A percentile compares a stretch with the other conserved stretches of the same genome.
Evolutionary conservation across 768 basidiomycete genomes (phyloP).

Genomic region (Mycena capillaripes): DNA sequence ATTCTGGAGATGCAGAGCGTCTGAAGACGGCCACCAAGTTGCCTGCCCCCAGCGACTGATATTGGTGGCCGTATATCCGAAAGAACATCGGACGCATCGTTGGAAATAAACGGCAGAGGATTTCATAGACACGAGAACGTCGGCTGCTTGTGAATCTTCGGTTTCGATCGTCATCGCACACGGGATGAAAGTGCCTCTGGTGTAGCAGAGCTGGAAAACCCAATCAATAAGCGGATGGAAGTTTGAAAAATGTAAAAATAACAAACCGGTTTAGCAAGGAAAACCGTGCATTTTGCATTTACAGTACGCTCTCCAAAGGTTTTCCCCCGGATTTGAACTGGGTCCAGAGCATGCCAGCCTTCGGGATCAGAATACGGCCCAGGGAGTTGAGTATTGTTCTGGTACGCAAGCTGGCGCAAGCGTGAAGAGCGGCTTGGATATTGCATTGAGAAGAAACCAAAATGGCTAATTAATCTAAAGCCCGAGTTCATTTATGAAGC

Average conservation of each 20-base stretch:
- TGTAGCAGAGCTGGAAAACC: slow-evolving; percentile 27
- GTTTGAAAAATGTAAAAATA: not conserved
- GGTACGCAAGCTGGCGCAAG: slow-evolving; percentile 26
- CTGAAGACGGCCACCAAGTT: slow-evolving; percentile 27
- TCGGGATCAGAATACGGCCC: slow-evolving; percentile 25
- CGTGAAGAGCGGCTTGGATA: slow-evolving; percentile 12
- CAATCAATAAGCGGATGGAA: not conserved
- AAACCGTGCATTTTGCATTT: slow-evolving; percentile 30
- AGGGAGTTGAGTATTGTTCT: not conserved
- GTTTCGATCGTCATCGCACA: slow-evolving; percentile 32
- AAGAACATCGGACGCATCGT: slow-evolving; percentile 16
- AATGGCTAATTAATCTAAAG: slow-evolving; percentile 14
- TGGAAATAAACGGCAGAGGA: slow-evolving; percentile 24
- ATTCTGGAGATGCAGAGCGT: not conserved
- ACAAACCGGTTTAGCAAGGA: slow-evolving; percentile 34
- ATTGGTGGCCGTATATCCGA: not conserved
- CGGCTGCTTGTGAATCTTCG: slow-evolving; percentile 27
- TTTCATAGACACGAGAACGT: slow-evolving; percentile 26
- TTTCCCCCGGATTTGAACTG: slow-evolving; percentile 18
- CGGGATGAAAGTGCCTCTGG: slow-evolving; percentile 22
- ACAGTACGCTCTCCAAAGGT: slow-evolving; percentile 25
- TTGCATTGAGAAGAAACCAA: slow-evolving; percentile 30
- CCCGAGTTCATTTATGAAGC: not conserved
- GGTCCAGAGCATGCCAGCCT: slow-evolving; percentile 26
- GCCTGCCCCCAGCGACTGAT: slow-evolving; percentile 28